Evolutionary conservation across 1,139 yeast species (phyloP), one percentile per base, ranked within the genome.

Genomic region (Nakaseomyces delphensis): DNA sequence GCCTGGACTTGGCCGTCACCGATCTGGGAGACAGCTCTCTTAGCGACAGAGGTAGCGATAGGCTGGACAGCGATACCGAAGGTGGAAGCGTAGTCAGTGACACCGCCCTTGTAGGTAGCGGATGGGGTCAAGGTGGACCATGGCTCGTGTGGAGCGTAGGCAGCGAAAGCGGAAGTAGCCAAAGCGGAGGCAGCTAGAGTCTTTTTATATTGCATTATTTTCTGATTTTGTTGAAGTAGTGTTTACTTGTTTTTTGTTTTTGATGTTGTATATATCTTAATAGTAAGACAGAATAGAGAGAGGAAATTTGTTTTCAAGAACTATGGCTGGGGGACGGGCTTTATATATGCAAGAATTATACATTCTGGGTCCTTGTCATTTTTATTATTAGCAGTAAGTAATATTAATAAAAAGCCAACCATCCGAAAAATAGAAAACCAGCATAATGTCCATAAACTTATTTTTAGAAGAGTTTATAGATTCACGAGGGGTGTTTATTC

Each of bases 51-150:
- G 30, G 40, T 28, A 16, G 47, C 41, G 19, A 47, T 29, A 38
- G 49, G 47, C 27, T 42, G 41, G 19, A 48, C 48, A 20, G 50
- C 50, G 29, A 48, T 46, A 43, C 52, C 52, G 42, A 49, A 49
- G 27, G 45, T 38, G 5, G 48, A 32, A 14, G 44, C 27, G 36
- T 49, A 49, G 37, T 43, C 47, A 38, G 85, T 78, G 44, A 70
- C 49, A 49, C 79, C 84, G 55, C 79, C 81, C 32, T 76, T 50
- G 48, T 74, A 74, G 33, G 79, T 67, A 36, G 70, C 72, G 36
- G 67, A 50, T 53, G 89, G 87, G 36, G 85, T 79, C 63, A 80
- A 70, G 41, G 86, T 77, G 36, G 85, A 69, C 77, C 84, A 79
- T 54, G 89, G 79, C 50, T 77, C 81, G 46, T 83, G 62, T 60